Base-by-base conservation (phyloP, 208 protist genomes). In the Zelonia costaricensis region DNA sequence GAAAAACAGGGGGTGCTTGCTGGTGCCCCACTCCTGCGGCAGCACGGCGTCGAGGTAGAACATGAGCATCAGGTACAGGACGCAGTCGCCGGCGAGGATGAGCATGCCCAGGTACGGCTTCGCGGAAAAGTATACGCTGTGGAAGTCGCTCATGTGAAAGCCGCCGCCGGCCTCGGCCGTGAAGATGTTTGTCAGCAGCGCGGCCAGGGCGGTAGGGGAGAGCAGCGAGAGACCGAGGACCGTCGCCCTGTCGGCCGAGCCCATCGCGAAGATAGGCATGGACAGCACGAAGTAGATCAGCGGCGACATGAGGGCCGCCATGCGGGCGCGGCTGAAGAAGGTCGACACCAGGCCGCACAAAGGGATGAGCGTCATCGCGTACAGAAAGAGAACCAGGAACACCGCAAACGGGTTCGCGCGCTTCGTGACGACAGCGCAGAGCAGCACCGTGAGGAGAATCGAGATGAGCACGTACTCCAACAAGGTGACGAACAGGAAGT, bases 41-140 rank as follows among this genome's bases (percentile, higher is more conserved):
- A 92, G 58, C 38, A 94, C 85, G 3, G 51, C 62, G 13, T 94
- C 85, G 16, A 94, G 59, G 69, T 94, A 94, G 22, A 78, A 4
- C 59, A 73, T 69, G 28, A 87, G 66, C 6, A 86, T 27, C n/a
- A 75, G 35, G 62, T 86, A 88, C n/a, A 88, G 16, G 5, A 76
- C 46, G 8, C 54, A 57, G 69, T 87, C 81, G 47, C 39, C 15
- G 18, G 60, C 52, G 12, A 80, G 61, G 56, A 70, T 65, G 44
- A 68, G 44, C 22, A 79, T 40, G 36, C 48, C 66, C 42, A 30
- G 22, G 20, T 62, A 71, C 15, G 74, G 82, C 22, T 47, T 22
- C 12, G 71, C 56, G 12, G 53, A 33, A 36, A 65, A 39, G 52
- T 64, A 58, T 13, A 52, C 42, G 59, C 56, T 75, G 5, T 46